These are phyloP conservation scores for Alopecurus myosuroides DNA, from an alignment of 176 grass and related monocot species.

Conservation along the genomic window DNA sequence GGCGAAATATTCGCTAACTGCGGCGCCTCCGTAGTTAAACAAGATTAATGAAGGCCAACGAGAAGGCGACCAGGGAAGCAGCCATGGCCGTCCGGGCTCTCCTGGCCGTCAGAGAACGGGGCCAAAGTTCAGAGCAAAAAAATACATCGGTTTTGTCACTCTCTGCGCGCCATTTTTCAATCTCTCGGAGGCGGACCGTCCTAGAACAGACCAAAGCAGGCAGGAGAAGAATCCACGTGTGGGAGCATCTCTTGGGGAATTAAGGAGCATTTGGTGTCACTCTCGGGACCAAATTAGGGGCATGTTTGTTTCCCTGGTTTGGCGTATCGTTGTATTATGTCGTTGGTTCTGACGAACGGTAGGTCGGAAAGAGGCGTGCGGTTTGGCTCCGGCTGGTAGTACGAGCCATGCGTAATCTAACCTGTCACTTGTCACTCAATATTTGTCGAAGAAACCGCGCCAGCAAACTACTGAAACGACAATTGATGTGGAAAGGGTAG, in stretches of 20 bases:
- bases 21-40: background rate
- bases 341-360: constrained; percentile 12
- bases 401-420: constrained; percentile 13
- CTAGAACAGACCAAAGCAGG: constrained; percentile 25
- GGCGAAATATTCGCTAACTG: background rate
- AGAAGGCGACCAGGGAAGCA: constrained; percentile 34
- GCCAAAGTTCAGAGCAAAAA: constrained; percentile 23
- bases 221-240: constrained; percentile 18
- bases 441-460: constrained; percentile 22
- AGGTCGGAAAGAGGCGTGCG: background rate
- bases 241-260: constrained; percentile 16
- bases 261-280: background rate
- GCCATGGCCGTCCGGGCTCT: constrained; percentile 18
- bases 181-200: background rate
- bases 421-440: constrained; percentile 13
- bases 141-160: constrained; percentile 6
- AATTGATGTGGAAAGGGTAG: background rate
- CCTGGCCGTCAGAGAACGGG: constrained; percentile 13
- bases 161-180: constrained; percentile 13
- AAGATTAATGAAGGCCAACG: background rate
- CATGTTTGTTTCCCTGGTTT: background rate
- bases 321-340: constrained; percentile 31
- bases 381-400: background rate
- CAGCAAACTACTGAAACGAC: background rate
- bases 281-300: background rate